phyloP scores from a whole-genome alignment of 2,329 filamentous ascomycete species.

The Diplocarpon mali region DNA sequence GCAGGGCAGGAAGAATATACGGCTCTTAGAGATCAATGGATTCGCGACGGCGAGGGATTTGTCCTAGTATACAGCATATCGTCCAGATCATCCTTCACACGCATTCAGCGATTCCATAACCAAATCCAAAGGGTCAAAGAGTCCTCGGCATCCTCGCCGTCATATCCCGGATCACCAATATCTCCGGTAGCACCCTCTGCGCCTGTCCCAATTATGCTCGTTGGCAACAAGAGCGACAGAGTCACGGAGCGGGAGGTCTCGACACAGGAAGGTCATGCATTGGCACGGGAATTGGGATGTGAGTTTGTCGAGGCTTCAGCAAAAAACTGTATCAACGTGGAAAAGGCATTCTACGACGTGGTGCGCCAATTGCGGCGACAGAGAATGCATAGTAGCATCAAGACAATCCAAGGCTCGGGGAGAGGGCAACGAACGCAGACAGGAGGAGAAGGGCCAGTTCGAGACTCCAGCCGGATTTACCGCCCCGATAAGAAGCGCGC shows the following conservation, averaged over 20 bases:
- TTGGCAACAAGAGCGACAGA: constrained; percentile 96
- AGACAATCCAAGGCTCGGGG: constrained; percentile 13
- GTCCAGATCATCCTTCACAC: constrained; percentile 85
- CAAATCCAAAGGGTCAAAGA: constrained; percentile 98
- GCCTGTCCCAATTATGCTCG: constrained; percentile 88
- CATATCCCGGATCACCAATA: constrained; percentile 66
- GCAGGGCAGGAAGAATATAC: constrained; percentile 98
- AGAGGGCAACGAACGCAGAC: constrained; percentile 17
- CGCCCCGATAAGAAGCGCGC: constrained; percentile 17
- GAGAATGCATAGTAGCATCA: constrained; percentile 38
- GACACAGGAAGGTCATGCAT: constrained; percentile 85
- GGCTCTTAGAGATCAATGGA: constrained; percentile 94
- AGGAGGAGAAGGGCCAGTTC: constrained; percentile 16
- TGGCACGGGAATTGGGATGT: constrained; percentile 86
- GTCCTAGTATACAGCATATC: constrained; percentile 98
- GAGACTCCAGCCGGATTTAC: constrained; percentile 22
- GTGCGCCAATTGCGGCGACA: constrained; percentile 82
- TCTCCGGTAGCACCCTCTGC: constrained; percentile 39
- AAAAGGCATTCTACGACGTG: constrained; percentile 97
- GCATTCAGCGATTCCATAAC: constrained; percentile 91
- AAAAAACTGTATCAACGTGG: constrained; percentile 97
- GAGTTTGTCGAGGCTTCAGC: constrained; percentile 96
- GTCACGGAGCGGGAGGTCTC: constrained; percentile 94
- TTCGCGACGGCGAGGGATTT: constrained; percentile 93
- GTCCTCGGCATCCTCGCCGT: constrained; percentile 65